phyloP scores from a whole-genome alignment of 2,329 filamentous ascomycete genomes.

The Aurifilum marmelostoma region DNA sequence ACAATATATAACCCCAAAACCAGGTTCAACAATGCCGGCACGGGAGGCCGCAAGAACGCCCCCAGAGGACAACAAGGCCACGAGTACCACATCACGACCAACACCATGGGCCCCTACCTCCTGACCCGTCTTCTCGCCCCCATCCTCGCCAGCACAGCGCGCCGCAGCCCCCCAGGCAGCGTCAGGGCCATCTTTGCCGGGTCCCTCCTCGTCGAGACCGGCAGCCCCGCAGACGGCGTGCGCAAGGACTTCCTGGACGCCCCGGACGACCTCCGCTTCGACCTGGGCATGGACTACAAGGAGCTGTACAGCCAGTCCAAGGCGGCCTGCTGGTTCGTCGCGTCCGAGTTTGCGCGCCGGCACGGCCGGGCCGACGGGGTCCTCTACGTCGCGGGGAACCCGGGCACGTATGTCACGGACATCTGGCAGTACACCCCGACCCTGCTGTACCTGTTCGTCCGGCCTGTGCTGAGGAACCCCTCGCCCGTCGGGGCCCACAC shows the following conservation, averaged over 20 bases:
- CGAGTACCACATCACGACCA: conserved; percentile 34
- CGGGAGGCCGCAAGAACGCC: conserved; percentile 31
- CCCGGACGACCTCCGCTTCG: too few relatives aligned
- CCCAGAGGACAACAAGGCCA: conserved; percentile 30
- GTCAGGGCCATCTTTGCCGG: conserved; percentile 33
- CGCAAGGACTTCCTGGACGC: conserved; percentile 25
- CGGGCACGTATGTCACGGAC: conserved; percentile 12
- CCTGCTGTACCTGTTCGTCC: conserved; percentile 3
- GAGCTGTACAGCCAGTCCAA: conserved; percentile 34
- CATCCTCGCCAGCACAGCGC: conserved; percentile 30
- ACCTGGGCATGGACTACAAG: conserved; percentile 5
- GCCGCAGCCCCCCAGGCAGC: conserved; percentile 22
- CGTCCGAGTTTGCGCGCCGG: conserved; percentile 32
- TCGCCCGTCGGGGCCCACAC: too few relatives aligned
- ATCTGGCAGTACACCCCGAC: neutral
- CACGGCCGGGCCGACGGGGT: conserved; percentile 23
- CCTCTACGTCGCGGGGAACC: too few relatives aligned
- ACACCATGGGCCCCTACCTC: conserved; percentile 29
- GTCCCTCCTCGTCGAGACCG: conserved; percentile 32
- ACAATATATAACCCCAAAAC: too few relatives aligned
- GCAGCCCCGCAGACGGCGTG: conserved; percentile 30
- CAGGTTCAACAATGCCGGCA: conserved; percentile 33
- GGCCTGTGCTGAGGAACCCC: conserved; percentile 21
- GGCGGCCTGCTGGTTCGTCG: conserved; percentile 33
- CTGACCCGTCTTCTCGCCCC: conserved; percentile 32